A percentile compares a stretch with the other conserved stretches of the same genome.
Conservation (phyloP, 2,329 filamentous ascomycete genomes). For the Colletotrichum sp. region DNA sequence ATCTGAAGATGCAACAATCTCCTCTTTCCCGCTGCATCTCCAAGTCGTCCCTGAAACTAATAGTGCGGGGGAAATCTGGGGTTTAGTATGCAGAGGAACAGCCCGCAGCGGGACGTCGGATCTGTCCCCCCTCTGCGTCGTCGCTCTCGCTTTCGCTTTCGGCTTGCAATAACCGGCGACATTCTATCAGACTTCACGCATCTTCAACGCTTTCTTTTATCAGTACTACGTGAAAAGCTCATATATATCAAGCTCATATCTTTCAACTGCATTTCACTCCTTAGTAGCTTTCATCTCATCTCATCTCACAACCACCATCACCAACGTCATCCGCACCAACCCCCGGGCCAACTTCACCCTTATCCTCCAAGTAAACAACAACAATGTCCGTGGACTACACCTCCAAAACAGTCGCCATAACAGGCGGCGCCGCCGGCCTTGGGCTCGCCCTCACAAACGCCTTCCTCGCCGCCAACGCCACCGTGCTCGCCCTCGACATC, state of each 20-base stretch:
- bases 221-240: rapidly evolving
- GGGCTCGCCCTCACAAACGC: not conserved
- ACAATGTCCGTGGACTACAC: slow-evolving; percentile 6
- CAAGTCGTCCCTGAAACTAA: not conserved
- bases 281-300: not conserved
- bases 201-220: not conserved
- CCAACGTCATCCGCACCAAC: not conserved
- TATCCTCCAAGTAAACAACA: too few relatives aligned
- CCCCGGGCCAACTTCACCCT: not conserved
- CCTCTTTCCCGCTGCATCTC: not conserved
- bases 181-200: not conserved
- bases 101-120: not conserved
- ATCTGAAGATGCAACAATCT: not conserved
- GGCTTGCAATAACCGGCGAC: not conserved
- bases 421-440: not conserved
- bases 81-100: not conserved
- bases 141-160: not conserved
- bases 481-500: not conserved
- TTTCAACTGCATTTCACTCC: too few relatives aligned
- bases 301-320: not conserved
- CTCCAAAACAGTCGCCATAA: slow-evolving; percentile 7
- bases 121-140: not conserved
- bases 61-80: not conserved
- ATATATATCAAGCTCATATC: not conserved
- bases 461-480: slow-evolving; percentile 5